phyloP scores from a whole-genome alignment of 164 flowering plant species.

The Aristolochia contorta region DNA sequence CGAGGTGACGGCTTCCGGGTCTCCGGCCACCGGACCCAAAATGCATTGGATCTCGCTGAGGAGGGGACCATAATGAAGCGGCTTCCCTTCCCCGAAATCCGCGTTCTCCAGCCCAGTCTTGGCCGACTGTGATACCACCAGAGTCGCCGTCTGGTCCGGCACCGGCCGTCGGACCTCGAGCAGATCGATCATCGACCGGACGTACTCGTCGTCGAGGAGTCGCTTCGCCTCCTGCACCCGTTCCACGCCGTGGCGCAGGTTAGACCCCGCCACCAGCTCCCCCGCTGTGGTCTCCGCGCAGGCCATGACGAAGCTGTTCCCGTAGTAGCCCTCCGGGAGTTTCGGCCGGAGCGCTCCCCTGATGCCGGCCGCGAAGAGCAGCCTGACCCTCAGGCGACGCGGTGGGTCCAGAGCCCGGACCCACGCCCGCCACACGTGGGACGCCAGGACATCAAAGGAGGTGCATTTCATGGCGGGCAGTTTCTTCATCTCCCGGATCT shows the following conservation, averaged over 20 bases:
- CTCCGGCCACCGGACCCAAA: conserved; percentile 63
- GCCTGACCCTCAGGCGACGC: conserved; percentile 39
- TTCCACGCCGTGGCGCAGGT: conserved; percentile 38
- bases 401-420: conserved; percentile 39
- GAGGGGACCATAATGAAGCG: conserved; percentile 65
- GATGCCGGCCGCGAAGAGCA: conserved; percentile 66
- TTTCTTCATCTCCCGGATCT: conserved; percentile 48
- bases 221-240: conserved; percentile 61
- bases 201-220: conserved; percentile 31
- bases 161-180: conserved; percentile 47
- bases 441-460: conserved; percentile 71
- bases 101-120: conserved; percentile 66
- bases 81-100: conserved; percentile 80
- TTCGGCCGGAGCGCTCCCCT: conserved; percentile 34
- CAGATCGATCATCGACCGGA: conserved; percentile 48
- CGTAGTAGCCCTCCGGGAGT: conserved; percentile 64
- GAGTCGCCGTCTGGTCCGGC: conserved; percentile 45
- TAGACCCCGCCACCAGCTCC: conserved; percentile 28
- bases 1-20: conserved; percentile 43
- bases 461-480: conserved; percentile 75
- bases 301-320: conserved; percentile 78
- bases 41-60: conserved; percentile 71
- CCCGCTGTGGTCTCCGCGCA: conserved; percentile 53
- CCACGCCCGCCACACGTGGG: conserved; percentile 94
- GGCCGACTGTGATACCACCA: conserved; percentile 84